Evolutionary conservation across 495 filamentous ascomycete genomes (phyloP), one percentile per base, ranked within the genome.

Genomic region (Darksidea phi): DNA sequence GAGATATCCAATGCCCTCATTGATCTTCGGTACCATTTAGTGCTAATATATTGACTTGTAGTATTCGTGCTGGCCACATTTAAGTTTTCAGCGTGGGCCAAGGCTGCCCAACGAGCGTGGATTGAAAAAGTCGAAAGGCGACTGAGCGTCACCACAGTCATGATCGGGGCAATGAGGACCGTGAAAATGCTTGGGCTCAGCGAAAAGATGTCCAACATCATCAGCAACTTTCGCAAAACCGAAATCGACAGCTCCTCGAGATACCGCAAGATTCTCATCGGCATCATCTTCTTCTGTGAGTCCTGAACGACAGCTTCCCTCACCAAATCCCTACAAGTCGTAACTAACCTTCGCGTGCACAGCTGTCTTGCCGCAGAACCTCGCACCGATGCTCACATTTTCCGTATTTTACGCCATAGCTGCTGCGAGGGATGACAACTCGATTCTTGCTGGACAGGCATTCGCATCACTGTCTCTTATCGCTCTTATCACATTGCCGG

Each of bases 171-270:
- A 5, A 37, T 54, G 26, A 54, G 34, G 20, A 8, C 15, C 7
- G 34, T 54, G 18, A 28, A 54, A 11, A 54, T 41, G 32, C 32
- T 54, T 8, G 50, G 50, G 18, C 50, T 41, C 1, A 18, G 18
- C 11, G 23, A 21, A 38, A 41, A 38, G 7, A 2, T 54, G 72
- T 18, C 50, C 67, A 23, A 50, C 56, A 13, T 74, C 68, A 1
- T 74, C 71, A 12, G 53, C 71, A 21, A 83, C 82, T 42, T 83
- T 81, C 2, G 81, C 23, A 21, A 41, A 11, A 17, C 20, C 10
- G 49, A 53, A 37, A 53, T 53, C 3, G 2, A 53, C 25, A 53
- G 28, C 12, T 54, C 50, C 1, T 23, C 20, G 32, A 15, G 28
- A 2, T 41, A 7, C 34, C 50, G 32, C 3, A 54, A 54, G n/a